Conservation (phyloP, 345 rosid genomes). For the Excoecaria cochinchinensis region DNA sequence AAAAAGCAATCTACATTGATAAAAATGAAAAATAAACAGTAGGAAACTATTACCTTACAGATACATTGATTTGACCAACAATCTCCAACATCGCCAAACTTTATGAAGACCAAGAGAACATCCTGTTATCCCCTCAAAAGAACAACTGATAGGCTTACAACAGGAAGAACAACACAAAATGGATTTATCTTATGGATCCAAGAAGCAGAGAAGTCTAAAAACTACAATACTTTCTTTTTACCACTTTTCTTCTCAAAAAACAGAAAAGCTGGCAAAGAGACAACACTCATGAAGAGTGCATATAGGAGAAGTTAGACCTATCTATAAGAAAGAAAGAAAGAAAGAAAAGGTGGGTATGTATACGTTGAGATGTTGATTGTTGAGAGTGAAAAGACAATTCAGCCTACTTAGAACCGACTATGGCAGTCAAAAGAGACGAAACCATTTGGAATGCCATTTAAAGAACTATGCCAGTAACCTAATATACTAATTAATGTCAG, state of each 20-base stretch:
- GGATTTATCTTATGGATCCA: conserved; percentile 15
- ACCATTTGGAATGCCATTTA: conserved; percentile 19
- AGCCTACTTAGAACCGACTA: conserved; percentile 7
- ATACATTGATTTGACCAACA: conserved; percentile 23
- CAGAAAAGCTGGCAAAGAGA: conserved; percentile 51
- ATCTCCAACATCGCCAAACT: conserved; percentile 26
- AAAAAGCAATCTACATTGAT: not conserved
- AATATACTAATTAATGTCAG: conserved; percentile 18
- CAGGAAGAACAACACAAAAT: conserved; percentile 30
- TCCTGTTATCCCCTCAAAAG: conserved; percentile 5
- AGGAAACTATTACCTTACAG: conserved; percentile 31
- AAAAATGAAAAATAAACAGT: not conserved
- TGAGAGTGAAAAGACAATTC: conserved; percentile 26
- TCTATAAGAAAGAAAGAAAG: conserved; percentile 20
- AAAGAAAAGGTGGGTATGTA: conserved; percentile 23
- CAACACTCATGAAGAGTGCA: conserved; percentile 22
- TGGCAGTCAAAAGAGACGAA: conserved; percentile 7
- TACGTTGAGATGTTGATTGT: conserved; percentile 26
- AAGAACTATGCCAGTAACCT: conserved; percentile 19
- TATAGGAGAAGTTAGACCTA: conserved; percentile 23
- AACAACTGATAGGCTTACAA: conserved; percentile 21
- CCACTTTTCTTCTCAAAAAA: conserved; percentile 69
- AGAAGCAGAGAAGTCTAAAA: conserved; percentile 30
- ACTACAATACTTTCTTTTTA: conserved; percentile 36
- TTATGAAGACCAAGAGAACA: conserved; percentile 9